Base-by-base conservation (phyloP, 345 rosid genomes). In the Odontarrhena argentea region DNA sequence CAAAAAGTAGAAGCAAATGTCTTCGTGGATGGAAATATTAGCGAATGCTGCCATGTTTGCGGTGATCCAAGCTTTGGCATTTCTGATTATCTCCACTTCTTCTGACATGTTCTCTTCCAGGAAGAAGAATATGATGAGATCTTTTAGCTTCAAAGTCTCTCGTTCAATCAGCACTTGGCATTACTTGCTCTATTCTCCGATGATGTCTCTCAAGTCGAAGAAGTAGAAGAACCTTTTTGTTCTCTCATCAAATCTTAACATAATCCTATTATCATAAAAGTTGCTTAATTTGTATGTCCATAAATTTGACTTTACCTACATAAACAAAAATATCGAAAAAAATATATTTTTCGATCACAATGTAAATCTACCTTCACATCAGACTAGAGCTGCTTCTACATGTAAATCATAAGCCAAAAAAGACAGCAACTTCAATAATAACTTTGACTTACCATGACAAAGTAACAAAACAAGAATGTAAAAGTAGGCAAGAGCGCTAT, bases 81-180 rank as follows among this genome's bases (percentile, higher is more conserved):
- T 25, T 11, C 55, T 50, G 13, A 10, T 50, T 2, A 3, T 50
- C 12, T 50, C 55, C 5, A 50, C 6, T 24, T 22, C 55, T 50
- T 22, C 34, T 8, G 55, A 50, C 36, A 36, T 54, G 9, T 66
- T 66, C 61, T 54, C 70, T 1, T 49, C 48, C 40, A n/a, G n/a
- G n/a, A 52, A 64, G 36, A 32, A 5, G 55, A 14, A 5, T 6
- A 50, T 6, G n/a, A 50, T 26, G 63, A 55, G 5, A 32, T 44
- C 46, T 24, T 56, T 55, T n/a, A 14, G 63, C 47, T 22, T 55
- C 55, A 67, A 55, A 8, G 12, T 35, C 34, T 32, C 48, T 53
- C 10, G 7, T 53, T 42, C 52, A 42, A 2, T 53, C 37, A 10
- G 50, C 12, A 32, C 6, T 32, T 32, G 7, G 36, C 47, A 37